Percentiles rank a stretch among this genome's conserved stretches.
Conservation (phyloP, 805 yeast genomes). For the Candida easanensis region DNA sequence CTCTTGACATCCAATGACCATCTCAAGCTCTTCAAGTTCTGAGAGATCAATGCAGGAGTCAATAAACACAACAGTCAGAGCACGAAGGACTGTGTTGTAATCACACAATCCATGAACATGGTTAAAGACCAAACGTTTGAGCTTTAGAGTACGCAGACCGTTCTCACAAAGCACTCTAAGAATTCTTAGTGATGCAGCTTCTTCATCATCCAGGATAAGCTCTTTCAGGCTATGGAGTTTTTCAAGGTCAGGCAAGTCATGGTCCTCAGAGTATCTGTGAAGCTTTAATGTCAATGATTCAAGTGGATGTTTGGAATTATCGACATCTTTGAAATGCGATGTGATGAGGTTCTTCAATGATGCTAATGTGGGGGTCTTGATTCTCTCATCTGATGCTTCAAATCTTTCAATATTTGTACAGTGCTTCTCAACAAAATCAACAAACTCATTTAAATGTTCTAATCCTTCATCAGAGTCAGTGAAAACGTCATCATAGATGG, state of each 20-base stretch:
- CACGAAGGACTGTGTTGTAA: conserved; percentile 34
- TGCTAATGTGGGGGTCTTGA: conserved; percentile 8
- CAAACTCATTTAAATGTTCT: conserved; percentile 21
- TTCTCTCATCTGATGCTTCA: conserved; percentile 15
- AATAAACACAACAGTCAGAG: conserved; percentile 31
- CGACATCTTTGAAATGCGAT: conserved; percentile 11
- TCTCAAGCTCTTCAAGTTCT: conserved; percentile 41
- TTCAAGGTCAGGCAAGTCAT: conserved; percentile 4
- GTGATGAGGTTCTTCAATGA: conserved; percentile 13
- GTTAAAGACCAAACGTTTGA: conserved; percentile 38
- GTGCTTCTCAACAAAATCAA: conserved; percentile 24
- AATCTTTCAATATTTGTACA: conserved; percentile 17
- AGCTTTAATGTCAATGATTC: conserved; percentile 11
- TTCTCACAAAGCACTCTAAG: conserved; percentile 29
- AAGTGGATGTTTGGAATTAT: conserved; percentile 4
- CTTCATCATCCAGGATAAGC: conserved; percentile 32
- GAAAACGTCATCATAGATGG: conserved; percentile 32
- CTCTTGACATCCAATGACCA: conserved; percentile 53
- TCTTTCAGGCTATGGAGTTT: conserved; percentile 18
- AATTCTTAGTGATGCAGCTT: conserved; percentile 35
- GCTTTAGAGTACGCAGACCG: conserved; percentile 25
- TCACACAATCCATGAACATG: conserved; percentile 46
- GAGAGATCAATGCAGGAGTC: conserved; percentile 30
- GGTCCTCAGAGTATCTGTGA: conserved; percentile 14
- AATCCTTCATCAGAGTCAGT: conserved; percentile 22